phyloP scores from a whole-genome alignment of 2,329 filamentous ascomycete genomes.

The Acrocalymma vagum region DNA sequence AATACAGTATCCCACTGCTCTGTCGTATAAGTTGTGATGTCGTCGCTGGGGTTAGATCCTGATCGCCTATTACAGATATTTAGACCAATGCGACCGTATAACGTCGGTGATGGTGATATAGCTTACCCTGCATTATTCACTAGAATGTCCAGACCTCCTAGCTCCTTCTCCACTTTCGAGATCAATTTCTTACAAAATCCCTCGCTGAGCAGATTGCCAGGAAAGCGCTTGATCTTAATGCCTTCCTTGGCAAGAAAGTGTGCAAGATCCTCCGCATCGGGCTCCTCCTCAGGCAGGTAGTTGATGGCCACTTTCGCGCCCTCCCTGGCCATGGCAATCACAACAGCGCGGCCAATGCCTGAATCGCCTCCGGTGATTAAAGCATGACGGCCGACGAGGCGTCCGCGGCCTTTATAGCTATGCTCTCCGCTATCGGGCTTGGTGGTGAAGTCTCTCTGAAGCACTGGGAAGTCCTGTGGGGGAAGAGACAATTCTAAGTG shows the following conservation, averaged over 20 bases:
- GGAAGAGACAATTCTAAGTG: too few relatives aligned
- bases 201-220: constrained; percentile 13
- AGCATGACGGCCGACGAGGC: constrained; percentile 32
- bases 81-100: background rate
- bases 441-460: too few relatives aligned
- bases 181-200: constrained; percentile 8
- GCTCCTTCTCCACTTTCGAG: constrained; percentile 3
- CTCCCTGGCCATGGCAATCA: constrained; percentile 80
- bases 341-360: constrained; percentile 77
- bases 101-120: background rate
- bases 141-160: constrained; percentile 14
- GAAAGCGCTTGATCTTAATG: constrained; percentile 2
- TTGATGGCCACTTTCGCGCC: constrained; percentile 76
- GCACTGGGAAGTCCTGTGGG: too few relatives aligned
- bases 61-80: background rate
- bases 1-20: constrained; percentile 10
- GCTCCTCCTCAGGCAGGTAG: constrained; percentile 76
- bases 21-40: constrained; percentile 14
- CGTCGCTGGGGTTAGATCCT: constrained; percentile 3
- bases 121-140: constrained; percentile 16
- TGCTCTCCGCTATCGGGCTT: constrained; percentile 4
- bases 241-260: constrained; percentile 7
- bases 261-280: constrained; percentile 65
- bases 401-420: constrained; percentile 35
- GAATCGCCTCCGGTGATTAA: constrained; percentile 84